A percentile compares a stretch with the other conserved stretches of the same genome.
These are phyloP conservation scores for Amoeboaphelidium protococcarum DNA, from an alignment of 371 early-diverging fungal species.

Conservation along the genomic window DNA sequence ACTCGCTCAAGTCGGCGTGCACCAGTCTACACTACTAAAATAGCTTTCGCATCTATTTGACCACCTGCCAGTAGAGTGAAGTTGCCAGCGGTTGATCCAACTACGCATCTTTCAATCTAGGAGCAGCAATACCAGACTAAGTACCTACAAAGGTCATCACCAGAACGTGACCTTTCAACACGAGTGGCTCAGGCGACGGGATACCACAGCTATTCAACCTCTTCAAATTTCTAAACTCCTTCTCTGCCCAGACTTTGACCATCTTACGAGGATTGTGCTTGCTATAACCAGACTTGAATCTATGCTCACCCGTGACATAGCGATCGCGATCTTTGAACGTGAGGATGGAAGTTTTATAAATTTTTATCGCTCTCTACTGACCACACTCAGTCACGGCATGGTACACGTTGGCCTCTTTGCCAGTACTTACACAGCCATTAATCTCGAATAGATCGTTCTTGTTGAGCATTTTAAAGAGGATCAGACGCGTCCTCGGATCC, in stretches of 20 bases:
- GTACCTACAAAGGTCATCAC: constrained; percentile 91
- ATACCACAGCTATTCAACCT: constrained; percentile 60
- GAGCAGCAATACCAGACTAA: constrained; percentile 46
- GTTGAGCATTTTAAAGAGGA: constrained; percentile 84
- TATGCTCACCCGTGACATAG: constrained; percentile 89
- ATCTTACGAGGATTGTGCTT: constrained; percentile 95
- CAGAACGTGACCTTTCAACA: constrained; percentile 83
- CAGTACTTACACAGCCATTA: constrained; percentile 91
- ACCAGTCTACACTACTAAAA: constrained; percentile 86
- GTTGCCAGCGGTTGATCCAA: constrained; percentile 27
- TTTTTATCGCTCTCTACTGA: constrained; percentile 77
- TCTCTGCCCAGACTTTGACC: constrained; percentile 99
- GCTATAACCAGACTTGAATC: constrained; percentile 87
- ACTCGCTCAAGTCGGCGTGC: constrained; percentile 97
- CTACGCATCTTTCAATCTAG: constrained; percentile 83
- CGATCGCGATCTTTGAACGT: constrained; percentile 95
- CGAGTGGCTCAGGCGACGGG: constrained; percentile 78
- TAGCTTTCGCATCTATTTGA: constrained; percentile 80
- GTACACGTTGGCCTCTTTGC: constrained; percentile 98
- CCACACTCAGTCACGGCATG: constrained; percentile 68
- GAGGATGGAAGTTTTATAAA: constrained; percentile 97
- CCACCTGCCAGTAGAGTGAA: constrained; percentile 53
- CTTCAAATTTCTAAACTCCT: constrained; percentile 96
- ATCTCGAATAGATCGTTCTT: constrained; percentile 68
- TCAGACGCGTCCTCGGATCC: constrained; percentile 89